These are phyloP conservation scores for Ampelocalamus luodianensis DNA, from an alignment of 176 grass and related monocot species.

Conservation along the genomic window DNA sequence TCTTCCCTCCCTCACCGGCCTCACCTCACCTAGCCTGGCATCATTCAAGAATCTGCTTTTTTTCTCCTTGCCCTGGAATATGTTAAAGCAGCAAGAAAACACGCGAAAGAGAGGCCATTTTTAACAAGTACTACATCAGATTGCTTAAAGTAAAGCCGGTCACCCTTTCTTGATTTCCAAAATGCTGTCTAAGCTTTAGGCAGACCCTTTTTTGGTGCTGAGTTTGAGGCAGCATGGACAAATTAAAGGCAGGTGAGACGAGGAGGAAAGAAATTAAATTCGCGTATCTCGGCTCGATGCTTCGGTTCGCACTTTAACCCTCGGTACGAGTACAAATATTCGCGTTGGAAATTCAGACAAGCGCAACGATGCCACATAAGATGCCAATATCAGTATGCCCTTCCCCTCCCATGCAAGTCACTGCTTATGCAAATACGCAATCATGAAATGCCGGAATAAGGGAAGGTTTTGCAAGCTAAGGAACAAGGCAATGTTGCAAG, in stretches of 20 bases:
- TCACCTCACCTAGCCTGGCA: slow-evolving; percentile 33
- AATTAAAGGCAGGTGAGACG: not conserved
- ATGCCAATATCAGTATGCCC: slow-evolving; percentile 23
- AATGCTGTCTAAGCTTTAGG: slow-evolving; percentile 43
- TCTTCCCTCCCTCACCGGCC: not conserved
- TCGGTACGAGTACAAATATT: slow-evolving; percentile 35
- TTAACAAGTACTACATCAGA: slow-evolving; percentile 41
- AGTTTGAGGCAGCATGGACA: slow-evolving; percentile 22
- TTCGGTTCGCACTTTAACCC: not conserved
- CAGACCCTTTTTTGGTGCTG: slow-evolving; percentile 16
- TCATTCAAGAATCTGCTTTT: slow-evolving; percentile 70
- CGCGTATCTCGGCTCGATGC: slow-evolving; percentile 12
- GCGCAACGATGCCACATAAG: slow-evolving; percentile 22
- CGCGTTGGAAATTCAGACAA: slow-evolving; percentile 55
- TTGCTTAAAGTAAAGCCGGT: slow-evolving; percentile 45
- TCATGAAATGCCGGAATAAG: slow-evolving; percentile 53
- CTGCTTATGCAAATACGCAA: slow-evolving; percentile 36
- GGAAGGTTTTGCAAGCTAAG: slow-evolving; percentile 15
- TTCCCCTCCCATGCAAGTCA: slow-evolving; percentile 32
- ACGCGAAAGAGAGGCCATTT: slow-evolving; percentile 48
- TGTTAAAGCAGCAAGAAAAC: slow-evolving; percentile 53
- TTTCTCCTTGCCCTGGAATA: slow-evolving; percentile 25
- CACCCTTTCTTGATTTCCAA: slow-evolving; percentile 47
- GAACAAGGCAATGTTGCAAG: not conserved
- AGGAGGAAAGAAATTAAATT: not conserved